Conservation (phyloP, 176 grass and related monocot species). For the Ensete ventricosum region DNA sequence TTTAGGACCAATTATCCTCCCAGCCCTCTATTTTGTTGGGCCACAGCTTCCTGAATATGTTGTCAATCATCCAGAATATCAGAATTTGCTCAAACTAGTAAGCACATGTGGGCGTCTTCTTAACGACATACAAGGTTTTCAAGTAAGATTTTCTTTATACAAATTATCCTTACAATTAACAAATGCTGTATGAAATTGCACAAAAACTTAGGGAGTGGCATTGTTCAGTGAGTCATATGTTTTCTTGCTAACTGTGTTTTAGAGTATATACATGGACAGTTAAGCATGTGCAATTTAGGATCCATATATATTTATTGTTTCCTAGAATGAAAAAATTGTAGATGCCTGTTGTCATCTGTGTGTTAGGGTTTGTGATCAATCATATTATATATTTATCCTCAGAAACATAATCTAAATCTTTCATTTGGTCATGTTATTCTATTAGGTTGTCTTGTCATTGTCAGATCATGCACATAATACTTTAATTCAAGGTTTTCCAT, state of each 20-base stretch:
- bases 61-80: conserved; percentile 35
- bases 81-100: conserved; percentile 39
- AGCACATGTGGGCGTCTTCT: conserved; percentile 55
- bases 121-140: conserved; percentile 42
- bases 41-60: conserved; percentile 25
- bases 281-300: neutral
- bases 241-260: neutral
- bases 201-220: neutral
- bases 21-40: conserved; percentile 52
- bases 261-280: neutral
- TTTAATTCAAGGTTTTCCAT: too few species aligned
- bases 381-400: too few species aligned
- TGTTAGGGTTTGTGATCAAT: too few species aligned
- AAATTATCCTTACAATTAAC: neutral
- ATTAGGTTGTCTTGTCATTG: too few species aligned
- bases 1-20: conserved; percentile 50
- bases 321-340: too few species aligned
- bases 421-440: too few species aligned
- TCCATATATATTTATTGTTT: too few species aligned
- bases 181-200: neutral
- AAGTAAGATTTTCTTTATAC: conserved; percentile 29
- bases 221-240: neutral
- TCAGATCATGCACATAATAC: too few species aligned
- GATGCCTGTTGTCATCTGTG: too few species aligned
- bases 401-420: too few species aligned